These are phyloP conservation scores for Apiospora phragmitis DNA, from an alignment of 2,329 filamentous ascomycete species.

Conservation along the genomic window DNA sequence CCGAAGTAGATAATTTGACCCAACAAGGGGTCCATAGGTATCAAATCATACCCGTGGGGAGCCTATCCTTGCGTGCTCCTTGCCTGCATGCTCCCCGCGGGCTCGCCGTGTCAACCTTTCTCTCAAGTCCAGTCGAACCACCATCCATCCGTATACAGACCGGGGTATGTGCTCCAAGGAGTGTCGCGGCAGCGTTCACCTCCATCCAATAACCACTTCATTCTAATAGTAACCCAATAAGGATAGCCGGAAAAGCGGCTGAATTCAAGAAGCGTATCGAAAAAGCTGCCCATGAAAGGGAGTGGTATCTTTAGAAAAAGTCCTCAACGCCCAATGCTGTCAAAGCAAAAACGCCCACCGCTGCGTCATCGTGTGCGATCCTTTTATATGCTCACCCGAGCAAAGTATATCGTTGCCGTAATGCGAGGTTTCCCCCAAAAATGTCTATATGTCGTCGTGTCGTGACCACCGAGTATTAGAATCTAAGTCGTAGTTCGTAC, in stretches of 20 bases:
- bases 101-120: background rate
- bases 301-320: conserved; percentile 13
- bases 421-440: background rate
- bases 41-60: background rate
- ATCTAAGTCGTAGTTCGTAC: conserved; percentile 48
- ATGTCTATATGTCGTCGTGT: conserved; percentile 6
- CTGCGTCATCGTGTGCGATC: conserved; percentile 4
- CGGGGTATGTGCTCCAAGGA: background rate
- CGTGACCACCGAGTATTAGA: conserved; percentile 30
- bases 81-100: background rate
- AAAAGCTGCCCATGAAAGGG: conserved; percentile 12
- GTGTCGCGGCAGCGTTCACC: background rate
- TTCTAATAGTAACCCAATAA: conserved; percentile 8
- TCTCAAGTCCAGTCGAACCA: background rate
- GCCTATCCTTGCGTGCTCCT: background rate
- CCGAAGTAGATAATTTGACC: conserved; percentile 5
- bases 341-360: conserved; percentile 9
- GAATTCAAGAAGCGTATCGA: conserved; percentile 4
- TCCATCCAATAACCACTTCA: conserved; percentile 8
- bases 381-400: background rate
- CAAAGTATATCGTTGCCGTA: conserved; percentile 5
- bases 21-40: background rate
- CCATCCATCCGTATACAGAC: background rate
- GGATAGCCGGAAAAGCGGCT: conserved; percentile 2
- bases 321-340: conserved; percentile 9